Conservation (phyloP, 1,139 yeast species). For the Pichia sp. region DNA sequence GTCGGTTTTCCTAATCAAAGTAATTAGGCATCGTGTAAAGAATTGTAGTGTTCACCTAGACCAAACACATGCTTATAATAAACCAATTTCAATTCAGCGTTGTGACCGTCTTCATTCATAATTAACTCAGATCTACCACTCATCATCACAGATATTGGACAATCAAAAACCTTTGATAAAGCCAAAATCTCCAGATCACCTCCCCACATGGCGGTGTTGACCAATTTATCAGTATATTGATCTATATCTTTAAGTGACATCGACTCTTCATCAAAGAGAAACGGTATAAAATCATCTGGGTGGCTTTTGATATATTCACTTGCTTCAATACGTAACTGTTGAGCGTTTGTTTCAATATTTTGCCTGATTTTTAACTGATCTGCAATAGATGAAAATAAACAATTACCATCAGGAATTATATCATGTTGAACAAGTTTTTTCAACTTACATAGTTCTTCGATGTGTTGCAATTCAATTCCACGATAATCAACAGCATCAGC, state of each 20-base stretch:
- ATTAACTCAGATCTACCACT: conserved; percentile 60
- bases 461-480: conserved; percentile 59
- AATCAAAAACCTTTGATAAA: conserved; percentile 54
- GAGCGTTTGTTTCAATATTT: conserved; percentile 32
- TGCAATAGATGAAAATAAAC: conserved; percentile 76
- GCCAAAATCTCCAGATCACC: conserved; percentile 91
- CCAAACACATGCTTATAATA: conserved; percentile 84
- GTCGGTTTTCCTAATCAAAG: no score
- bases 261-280: conserved; percentile 69
- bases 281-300: conserved; percentile 70
- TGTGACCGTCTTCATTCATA: conserved; percentile 45
- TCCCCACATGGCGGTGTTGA: conserved; percentile 86
- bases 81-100: conserved; percentile 57
- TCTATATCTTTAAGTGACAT: conserved; percentile 54
- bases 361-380: conserved; percentile 65
- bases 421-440: conserved; percentile 48
- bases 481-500: conserved; percentile 56
- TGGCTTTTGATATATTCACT: conserved; percentile 57
- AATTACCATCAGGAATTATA: conserved; percentile 89
- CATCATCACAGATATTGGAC: conserved; percentile 68
- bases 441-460: conserved; percentile 42
- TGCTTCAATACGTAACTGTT: conserved; percentile 54
- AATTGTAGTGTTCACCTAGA: conserved; percentile 91
- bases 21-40: conserved; percentile 44
- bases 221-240: conserved; percentile 62